phyloP scores from a whole-genome alignment of 805 yeast species.

The Candida gorgasii region DNA sequence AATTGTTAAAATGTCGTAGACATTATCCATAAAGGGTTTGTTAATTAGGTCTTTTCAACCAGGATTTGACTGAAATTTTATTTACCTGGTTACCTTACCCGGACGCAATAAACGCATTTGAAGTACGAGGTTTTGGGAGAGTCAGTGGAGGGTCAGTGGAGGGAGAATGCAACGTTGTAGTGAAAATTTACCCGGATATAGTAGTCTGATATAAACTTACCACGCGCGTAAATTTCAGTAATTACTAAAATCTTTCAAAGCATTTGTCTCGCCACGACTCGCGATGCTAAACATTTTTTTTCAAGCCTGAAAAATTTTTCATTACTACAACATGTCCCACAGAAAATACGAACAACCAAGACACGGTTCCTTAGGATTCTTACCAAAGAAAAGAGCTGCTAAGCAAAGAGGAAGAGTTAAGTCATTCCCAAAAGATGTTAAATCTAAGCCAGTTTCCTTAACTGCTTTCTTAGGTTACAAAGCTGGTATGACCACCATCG shows the following conservation, averaged over 20 bases:
- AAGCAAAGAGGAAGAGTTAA: conserved; percentile 98
- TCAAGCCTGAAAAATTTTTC: conserved; percentile 9
- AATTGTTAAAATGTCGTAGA: not conserved
- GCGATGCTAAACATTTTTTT: not conserved
- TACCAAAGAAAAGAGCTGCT: conserved; percentile 99
- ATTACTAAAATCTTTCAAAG: not conserved
- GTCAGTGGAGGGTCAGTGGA: too few species aligned
- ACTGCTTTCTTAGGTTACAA: conserved; percentile 99
- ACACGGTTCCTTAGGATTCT: conserved; percentile 99
- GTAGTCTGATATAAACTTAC: not conserved
- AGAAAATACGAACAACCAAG: conserved; percentile 99
- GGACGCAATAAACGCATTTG: too few species aligned
- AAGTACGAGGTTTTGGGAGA: too few species aligned
- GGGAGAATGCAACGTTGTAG: too few species aligned
- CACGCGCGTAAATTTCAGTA: not conserved
- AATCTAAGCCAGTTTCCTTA: conserved; percentile 34
- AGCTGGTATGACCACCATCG: conserved; percentile 99
- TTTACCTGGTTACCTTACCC: not conserved
- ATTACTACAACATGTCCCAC: conserved; percentile 77
- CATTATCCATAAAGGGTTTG: not conserved
- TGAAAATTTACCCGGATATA: conserved; percentile 1
- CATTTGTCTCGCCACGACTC: not conserved
- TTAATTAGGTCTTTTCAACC: conserved; percentile 1
- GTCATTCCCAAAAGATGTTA: conserved; percentile 80
- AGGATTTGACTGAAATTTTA: not conserved